Evolutionary conservation across 768 basidiomycete genomes (phyloP), one percentile per base, ranked within the genome.

Genomic region (Leccinum sublutescens): DNA sequence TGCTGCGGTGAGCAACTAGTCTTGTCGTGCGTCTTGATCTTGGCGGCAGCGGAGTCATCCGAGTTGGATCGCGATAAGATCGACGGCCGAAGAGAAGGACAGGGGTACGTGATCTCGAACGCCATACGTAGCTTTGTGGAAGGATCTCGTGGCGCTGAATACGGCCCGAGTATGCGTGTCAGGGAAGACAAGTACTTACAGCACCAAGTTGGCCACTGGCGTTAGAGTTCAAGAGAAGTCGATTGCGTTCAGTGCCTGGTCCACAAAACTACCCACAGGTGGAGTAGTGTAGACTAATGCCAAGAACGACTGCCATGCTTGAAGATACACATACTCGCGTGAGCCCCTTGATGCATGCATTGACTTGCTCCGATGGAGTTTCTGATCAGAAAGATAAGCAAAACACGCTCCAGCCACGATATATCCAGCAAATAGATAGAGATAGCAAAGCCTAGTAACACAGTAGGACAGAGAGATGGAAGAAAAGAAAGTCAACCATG

Each of bases 381-480:
- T 19, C 11, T 55, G 54, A 55, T 62, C 60, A 59, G 57, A 66
- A 57, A 54, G 50, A 51, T 55, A 15, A 17, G 47, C 31, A 51
- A 48, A 60, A 56, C 59, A 58, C 43, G 54, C 52, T 56, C 62
- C 19, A 54, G 58, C 54, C 62, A 56, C 50, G 57, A 58, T 64
- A 60, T 66, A 69, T 67, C 61, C 62, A 64, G 56, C 47, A 56
- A 19, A 47, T 63, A 68, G 55, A 70, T 64, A 64, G 61, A 63
- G 58, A 58, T 43, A 64, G 59, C 52, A 50, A 54, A 50, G 27
- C 50, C 58, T 58, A 55, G 56, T 58, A 54, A 63, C 58, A 63
- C 59, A 52, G 52, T 31, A 60, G 56, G 21, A 59, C n/a, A 59
- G 49, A 53, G 56, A 48, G 56, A 50, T 33, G 54, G 23, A 52